phyloP scores from a whole-genome alignment of 352 stramenopile genomes.

The Globisporangium okanoganense region DNA sequence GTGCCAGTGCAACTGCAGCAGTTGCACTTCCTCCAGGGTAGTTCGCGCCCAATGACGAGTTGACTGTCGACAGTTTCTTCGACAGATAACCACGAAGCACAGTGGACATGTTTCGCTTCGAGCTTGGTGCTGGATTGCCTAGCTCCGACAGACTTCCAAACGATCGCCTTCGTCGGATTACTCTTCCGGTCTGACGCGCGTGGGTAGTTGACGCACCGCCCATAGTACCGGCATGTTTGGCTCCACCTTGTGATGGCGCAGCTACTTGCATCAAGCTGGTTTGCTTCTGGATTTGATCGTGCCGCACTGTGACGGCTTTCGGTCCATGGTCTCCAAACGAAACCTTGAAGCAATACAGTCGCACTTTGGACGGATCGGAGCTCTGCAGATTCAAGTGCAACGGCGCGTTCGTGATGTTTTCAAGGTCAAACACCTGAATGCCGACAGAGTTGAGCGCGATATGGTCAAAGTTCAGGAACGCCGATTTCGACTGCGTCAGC shows the following conservation, averaged over 20 bases:
- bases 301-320: conserved; percentile 18
- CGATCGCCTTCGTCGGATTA: conserved; percentile 65
- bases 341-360: conserved; percentile 67
- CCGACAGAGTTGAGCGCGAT: conserved; percentile 81
- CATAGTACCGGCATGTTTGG: conserved; percentile 10
- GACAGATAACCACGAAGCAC: conserved; percentile 53
- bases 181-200: conserved; percentile 19
- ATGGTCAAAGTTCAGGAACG: conserved; percentile 87
- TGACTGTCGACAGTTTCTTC: conserved; percentile 28
- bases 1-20: background rate
- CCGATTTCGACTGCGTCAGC: conserved; percentile 76
- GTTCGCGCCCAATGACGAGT: background rate
- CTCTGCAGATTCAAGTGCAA: conserved; percentile 78
- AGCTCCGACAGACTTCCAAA: conserved; percentile 73
- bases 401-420: conserved; percentile 85
- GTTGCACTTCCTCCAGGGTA: conserved; percentile 3
- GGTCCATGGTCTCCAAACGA: conserved; percentile 28
- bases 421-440: conserved; percentile 86
- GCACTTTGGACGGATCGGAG: conserved; percentile 65
- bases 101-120: conserved; percentile 38
- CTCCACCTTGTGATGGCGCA: background rate
- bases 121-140: conserved; percentile 20
- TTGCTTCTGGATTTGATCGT: conserved; percentile 13
- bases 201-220: conserved; percentile 7
- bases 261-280: conserved; percentile 2